phyloP scores from a whole-genome alignment of 371 early-diverging fungal genomes.

The Saksenaea oblongispora region DNA sequence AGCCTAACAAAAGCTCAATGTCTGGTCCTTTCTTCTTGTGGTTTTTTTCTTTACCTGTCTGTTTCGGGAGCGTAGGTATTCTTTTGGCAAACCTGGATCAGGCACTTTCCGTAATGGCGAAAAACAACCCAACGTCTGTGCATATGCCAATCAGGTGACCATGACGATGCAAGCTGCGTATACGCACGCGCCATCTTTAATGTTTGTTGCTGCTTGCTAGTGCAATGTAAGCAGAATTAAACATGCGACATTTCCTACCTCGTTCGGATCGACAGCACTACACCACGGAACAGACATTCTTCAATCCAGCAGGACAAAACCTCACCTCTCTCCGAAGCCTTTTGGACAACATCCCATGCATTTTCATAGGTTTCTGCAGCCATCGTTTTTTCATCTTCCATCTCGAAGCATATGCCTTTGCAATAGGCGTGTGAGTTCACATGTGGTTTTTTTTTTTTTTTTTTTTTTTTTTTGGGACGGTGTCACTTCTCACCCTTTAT shows the following conservation, averaged over 20 bases:
- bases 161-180: conserved; percentile 24
- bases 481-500: conserved; percentile 45
- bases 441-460: not conserved
- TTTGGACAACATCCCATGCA: conserved; percentile 50
- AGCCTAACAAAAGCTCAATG: not conserved
- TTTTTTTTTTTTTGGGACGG: not conserved
- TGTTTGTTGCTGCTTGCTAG: conserved; percentile 19
- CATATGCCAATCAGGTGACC: conserved; percentile 49
- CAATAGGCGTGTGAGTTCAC: not conserved
- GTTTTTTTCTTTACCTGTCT: conserved; percentile 6
- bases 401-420: conserved; percentile 54
- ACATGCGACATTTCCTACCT: conserved; percentile 34
- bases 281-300: conserved; percentile 65
- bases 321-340: conserved; percentile 26
- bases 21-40: not conserved
- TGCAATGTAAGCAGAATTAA: not conserved
- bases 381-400: conserved; percentile 40
- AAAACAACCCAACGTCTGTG: conserved; percentile 51
- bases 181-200: conserved; percentile 37
- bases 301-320: conserved; percentile 68
- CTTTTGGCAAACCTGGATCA: conserved; percentile 29
- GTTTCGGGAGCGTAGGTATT: conserved; percentile 29
- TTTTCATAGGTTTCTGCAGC: conserved; percentile 59
- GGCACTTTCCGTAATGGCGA: conserved; percentile 40
- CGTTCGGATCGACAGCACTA: conserved; percentile 52